Conservation (phyloP, 352 stramenopile species). For the Globisporangium cederbergense region DNA sequence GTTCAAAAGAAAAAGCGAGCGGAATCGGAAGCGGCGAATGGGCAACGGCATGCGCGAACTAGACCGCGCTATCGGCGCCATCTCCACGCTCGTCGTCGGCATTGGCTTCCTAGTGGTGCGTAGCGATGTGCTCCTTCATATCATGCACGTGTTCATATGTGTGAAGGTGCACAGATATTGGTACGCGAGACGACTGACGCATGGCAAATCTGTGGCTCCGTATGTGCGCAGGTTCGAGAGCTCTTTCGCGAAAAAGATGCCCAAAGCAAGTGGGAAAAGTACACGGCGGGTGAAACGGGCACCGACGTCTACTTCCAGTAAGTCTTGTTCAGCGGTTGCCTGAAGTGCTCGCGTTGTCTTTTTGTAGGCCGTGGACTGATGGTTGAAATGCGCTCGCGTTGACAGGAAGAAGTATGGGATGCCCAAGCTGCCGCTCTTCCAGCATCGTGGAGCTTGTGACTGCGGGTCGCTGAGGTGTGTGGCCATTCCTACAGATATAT, state of each 20-base stretch:
- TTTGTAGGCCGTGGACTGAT: not conserved
- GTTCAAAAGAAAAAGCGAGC: conserved; percentile 7
- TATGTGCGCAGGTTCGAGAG: conserved; percentile 46
- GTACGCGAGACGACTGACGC: not conserved
- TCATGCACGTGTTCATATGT: not conserved
- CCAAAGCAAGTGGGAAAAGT: conserved; percentile 56
- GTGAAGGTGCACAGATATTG: not conserved
- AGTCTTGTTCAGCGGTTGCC: conserved; percentile 4
- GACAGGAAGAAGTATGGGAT: conserved; percentile 73
- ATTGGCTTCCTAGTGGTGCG: conserved; percentile 68
- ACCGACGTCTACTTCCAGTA: conserved; percentile 80
- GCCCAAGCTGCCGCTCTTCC: conserved; percentile 68
- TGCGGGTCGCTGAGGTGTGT: conserved; percentile 49
- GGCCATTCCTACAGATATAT: not conserved
- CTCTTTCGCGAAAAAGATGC: conserved; percentile 52
- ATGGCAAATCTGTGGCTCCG: conserved; percentile 5
- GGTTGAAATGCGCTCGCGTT: not conserved
- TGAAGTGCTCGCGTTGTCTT: conserved; percentile 2
- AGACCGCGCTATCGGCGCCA: conserved; percentile 69
- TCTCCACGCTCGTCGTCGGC: conserved; percentile 74
- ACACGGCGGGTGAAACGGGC: conserved; percentile 34
- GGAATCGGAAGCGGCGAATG: conserved; percentile 20
- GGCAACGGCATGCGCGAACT: conserved; percentile 67
- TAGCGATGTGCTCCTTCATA: not conserved
- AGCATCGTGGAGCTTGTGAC: conserved; percentile 69